Base-by-base conservation (phyloP, 2,329 filamentous ascomycete genomes). In the Fusarium sororula region DNA sequence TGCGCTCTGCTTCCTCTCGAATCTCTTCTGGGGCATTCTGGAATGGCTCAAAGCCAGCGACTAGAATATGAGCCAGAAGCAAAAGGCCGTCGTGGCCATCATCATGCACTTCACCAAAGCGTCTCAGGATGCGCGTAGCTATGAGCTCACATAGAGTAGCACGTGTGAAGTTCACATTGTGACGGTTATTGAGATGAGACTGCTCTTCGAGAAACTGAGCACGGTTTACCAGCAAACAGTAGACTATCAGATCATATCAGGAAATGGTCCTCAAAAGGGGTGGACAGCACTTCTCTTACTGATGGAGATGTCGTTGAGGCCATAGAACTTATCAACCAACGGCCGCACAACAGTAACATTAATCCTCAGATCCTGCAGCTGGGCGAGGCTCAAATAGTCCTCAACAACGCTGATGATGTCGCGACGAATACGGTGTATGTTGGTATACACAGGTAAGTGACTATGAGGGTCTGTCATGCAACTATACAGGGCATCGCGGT, bases 11-110 rank as follows among this genome's bases (percentile, higher is more conserved):
- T 74, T 92, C 87, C 22, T 86, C 84, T 41, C 89, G 86, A 45
- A 95, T 87, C 63, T 92, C 88, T 3, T 87, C 83, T 0, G 94
- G 94, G 0, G 93, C 93, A 74, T 94, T 94, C 82, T 96, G 94
- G 77, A 96, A 96, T 3, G 94, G 94, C 77, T 95, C 92, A 77
- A 97, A 96, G 20, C 93, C 93, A 22, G 93, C 93, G 20, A 97
- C 92, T 26, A 96, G 88, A 38, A 96, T 92, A 75, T 95, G 93
- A 11, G 94, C 90, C 11, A 96, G 86, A 28, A 94, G 85, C 9
- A 96, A 85, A 18, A 96, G 86, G 3, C 93, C 93, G 32, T 91
- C 87, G 1, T 90, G 86, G 10, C 92, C 93, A 20, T 90, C 89
- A 20, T 90, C 89, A 66, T 93, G 90, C 75, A 95, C 91, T 82